Percentiles rank a stretch among this genome's conserved stretches.
These are phyloP conservation scores for Trypanosoma platydactyli DNA, from an alignment of 208 protist genomes.

Conservation along the genomic window DNA sequence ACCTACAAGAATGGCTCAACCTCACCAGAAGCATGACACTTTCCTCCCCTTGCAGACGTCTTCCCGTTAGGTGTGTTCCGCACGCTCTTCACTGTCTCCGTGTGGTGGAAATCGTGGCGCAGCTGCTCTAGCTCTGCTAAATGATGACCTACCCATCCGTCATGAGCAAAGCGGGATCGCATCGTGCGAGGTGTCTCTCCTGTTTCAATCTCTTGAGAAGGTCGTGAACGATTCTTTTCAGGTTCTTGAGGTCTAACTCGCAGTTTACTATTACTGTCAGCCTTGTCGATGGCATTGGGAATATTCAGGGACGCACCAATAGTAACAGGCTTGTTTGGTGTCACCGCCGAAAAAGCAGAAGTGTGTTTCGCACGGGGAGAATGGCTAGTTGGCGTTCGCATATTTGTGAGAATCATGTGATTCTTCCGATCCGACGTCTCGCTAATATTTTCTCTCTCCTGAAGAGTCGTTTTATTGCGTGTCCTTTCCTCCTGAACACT, in stretches of 20 bases:
- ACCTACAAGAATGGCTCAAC: background rate
- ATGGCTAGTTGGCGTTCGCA: background rate
- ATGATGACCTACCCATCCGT: slow-evolving; percentile 30
- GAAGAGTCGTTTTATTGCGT: background rate
- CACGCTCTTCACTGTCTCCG: slow-evolving; percentile 22
- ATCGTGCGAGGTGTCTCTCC: slow-evolving; percentile 10
- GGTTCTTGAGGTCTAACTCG: background rate
- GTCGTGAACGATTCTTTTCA: background rate
- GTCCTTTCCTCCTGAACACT: slow-evolving; percentile 1
- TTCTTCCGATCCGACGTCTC: background rate
- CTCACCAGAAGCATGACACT: background rate
- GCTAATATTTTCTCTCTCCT: background rate
- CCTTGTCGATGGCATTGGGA: background rate
- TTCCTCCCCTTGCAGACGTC: background rate
- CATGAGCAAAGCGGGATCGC: slow-evolving; percentile 14
- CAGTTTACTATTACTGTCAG: background rate
- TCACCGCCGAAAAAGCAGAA: no score
- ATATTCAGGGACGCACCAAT: background rate
- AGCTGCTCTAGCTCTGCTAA: slow-evolving; percentile 35
- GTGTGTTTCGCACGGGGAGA: background rate
- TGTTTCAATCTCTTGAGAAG: slow-evolving; percentile 3
- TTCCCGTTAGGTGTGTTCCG: slow-evolving; percentile 23
- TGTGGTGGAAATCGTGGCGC: slow-evolving; percentile 32
- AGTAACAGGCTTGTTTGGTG: background rate
- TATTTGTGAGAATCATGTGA: background rate